Percentiles rank a stretch among this genome's conserved stretches.
phyloP scores from a whole-genome alignment of 352 stramenopile species.

The Pelagophyceae sp. region DNA sequence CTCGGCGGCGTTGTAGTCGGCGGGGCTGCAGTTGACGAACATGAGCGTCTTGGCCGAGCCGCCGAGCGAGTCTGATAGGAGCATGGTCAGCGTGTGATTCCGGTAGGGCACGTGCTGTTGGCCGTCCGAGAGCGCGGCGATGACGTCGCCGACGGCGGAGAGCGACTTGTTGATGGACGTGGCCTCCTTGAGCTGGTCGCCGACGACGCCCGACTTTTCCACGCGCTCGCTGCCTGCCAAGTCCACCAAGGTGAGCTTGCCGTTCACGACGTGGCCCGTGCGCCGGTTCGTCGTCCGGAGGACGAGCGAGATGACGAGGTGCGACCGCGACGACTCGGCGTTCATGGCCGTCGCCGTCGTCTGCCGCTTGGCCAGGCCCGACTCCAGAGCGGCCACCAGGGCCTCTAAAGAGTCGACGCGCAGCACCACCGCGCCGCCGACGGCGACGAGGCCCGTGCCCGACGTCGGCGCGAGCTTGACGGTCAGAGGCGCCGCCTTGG shows the following conservation, averaged over 20 bases:
- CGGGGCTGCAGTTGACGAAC: constrained; percentile 44
- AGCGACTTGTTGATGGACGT: constrained; percentile 58
- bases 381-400: constrained; percentile 36
- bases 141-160: constrained; percentile 52
- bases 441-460: constrained; percentile 45
- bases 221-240: constrained; percentile 48
- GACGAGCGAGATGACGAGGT: constrained; percentile 50
- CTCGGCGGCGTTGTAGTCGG: constrained; percentile 47
- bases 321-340: constrained; percentile 46
- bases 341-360: constrained; percentile 57
- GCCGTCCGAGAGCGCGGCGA: constrained; percentile 38
- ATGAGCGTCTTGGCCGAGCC: constrained; percentile 56
- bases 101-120: constrained; percentile 53
- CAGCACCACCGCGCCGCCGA: constrained; percentile 40
- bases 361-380: constrained; percentile 28
- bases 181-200: constrained; percentile 50
- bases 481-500: not conserved
- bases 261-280: constrained; percentile 33
- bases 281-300: constrained; percentile 37
- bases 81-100: constrained; percentile 54
- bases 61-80: constrained; percentile 50
- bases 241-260: constrained; percentile 50
- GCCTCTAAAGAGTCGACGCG: constrained; percentile 28
- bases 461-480: constrained; percentile 46
- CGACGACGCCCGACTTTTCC: constrained; percentile 44